These are phyloP conservation scores for Penicillium sp. DNA, from an alignment of 2,329 filamentous ascomycete genomes.

Conservation along the genomic window DNA sequence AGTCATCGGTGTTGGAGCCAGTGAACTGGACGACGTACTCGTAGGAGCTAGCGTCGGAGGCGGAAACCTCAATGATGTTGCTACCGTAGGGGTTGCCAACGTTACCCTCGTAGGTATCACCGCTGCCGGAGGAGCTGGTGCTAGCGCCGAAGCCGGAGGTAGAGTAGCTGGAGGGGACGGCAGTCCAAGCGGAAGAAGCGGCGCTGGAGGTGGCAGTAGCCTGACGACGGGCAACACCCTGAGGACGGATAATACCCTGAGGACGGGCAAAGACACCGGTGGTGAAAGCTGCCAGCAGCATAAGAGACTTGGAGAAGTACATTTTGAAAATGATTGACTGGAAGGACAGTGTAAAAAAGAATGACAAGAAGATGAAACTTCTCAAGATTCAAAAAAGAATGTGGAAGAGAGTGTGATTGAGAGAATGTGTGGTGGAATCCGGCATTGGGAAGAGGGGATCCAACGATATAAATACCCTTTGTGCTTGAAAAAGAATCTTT, in stretches of 20 bases:
- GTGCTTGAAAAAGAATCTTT: not conserved
- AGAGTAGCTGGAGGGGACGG: conserved; percentile 21
- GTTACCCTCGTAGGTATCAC: conserved; percentile 39
- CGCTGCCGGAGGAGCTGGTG: conserved; percentile 22
- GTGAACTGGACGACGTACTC: conserved; percentile 37
- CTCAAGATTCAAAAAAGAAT: not conserved
- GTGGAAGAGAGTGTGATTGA: not conserved
- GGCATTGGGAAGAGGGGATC: not conserved
- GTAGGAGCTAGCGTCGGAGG: conserved; percentile 30
- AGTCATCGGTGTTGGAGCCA: conserved; percentile 32
- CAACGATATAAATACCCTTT: not conserved
- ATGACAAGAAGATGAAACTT: not conserved
- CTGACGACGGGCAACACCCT: conserved; percentile 27
- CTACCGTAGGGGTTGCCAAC: conserved; percentile 40
- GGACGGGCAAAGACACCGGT: conserved; percentile 22
- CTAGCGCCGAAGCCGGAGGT: conserved; percentile 34
- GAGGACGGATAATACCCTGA: conserved; percentile 25
- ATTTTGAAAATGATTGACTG: conserved; percentile 22
- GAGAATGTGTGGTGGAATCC: not conserved
- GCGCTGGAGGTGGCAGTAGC: conserved; percentile 4
- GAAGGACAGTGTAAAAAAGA: not conserved
- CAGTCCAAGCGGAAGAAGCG: conserved; percentile 16
- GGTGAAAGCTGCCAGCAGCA: conserved; percentile 34
- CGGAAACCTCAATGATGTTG: conserved; percentile 41
- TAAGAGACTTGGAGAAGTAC: conserved; percentile 33